Evolutionary conservation across 1,284 basidiomycete species (phyloP).

Genomic region (Leccinum brunneo-olivaceum): DNA sequence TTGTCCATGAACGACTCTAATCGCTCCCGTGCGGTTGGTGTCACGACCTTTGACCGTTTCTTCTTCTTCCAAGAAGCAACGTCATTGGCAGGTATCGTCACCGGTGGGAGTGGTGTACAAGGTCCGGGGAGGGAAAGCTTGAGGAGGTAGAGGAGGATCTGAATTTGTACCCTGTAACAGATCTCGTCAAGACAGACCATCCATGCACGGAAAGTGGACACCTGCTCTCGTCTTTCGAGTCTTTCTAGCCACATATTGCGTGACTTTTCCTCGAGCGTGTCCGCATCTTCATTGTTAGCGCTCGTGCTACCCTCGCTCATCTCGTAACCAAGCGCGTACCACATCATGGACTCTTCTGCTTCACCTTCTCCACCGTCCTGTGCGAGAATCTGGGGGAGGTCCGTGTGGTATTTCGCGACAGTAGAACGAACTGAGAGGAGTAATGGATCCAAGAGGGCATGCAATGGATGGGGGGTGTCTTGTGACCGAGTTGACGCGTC

Average conservation of each 20-base stretch:
- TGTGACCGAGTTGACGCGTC: conserved; percentile 15
- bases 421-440: conserved; percentile 52
- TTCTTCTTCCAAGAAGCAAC: conserved; percentile 14
- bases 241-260: conserved; percentile 49
- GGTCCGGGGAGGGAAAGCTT: conserved; percentile 56
- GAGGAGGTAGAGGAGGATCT: conserved; percentile 61
- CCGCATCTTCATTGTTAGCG: conserved; percentile 23
- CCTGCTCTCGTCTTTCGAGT: conserved; percentile 70
- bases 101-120: conserved; percentile 17
- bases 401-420: conserved; percentile 56
- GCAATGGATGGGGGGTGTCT: conserved; percentile 44
- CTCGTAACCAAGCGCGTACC: conserved; percentile 59
- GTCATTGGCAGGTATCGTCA: conserved; percentile 17
- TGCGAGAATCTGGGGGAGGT: conserved; percentile 51
- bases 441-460: conserved; percentile 48
- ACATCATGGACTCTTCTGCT: conserved; percentile 66
- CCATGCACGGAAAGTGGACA: conserved; percentile 11
- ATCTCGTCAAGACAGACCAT: conserved; percentile 2
- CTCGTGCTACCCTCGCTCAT: conserved; percentile 20
- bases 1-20: conserved; percentile 73
- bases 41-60: conserved; percentile 28
- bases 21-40: conserved; percentile 39
- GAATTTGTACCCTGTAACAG: conserved; percentile 60
- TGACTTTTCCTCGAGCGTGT: conserved; percentile 45
- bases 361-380: conserved; percentile 54